A percentile compares a stretch with the other conserved stretches of the same genome.
phyloP scores from a whole-genome alignment of 2,329 filamentous ascomycete genomes.

The Clonostachys sp. region DNA sequence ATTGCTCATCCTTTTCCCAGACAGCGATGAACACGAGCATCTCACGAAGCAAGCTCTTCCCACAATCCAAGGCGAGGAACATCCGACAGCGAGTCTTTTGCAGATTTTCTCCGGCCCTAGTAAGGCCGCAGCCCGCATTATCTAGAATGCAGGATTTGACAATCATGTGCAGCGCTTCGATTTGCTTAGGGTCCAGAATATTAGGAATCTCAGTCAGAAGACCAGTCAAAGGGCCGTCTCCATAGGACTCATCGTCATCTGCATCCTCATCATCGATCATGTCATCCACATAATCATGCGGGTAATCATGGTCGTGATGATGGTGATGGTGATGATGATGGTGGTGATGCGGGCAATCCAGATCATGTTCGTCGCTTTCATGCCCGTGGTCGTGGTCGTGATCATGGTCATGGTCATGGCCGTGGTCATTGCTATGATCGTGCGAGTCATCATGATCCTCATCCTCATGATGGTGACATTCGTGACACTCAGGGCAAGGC shows the following conservation, averaged over 20 bases:
- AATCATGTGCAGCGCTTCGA: conserved; percentile 95
- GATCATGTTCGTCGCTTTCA: conserved; percentile 13
- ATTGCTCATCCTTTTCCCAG: conserved; percentile 91
- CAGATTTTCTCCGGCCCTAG: conserved; percentile 70
- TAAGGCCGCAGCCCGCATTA: conserved; percentile 65
- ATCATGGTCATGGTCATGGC: conserved; percentile 9
- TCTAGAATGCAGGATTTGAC: conserved; percentile 93
- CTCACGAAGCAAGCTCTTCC: conserved; percentile 83
- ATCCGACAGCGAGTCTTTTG: conserved; percentile 89
- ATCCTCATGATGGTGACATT: conserved; percentile 12
- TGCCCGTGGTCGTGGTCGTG: conserved; percentile 15
- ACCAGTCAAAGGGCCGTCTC: conserved; percentile 74
- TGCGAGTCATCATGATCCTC: conserved; percentile 43
- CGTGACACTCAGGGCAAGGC: conserved; percentile 25
- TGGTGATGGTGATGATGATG: conserved; percentile 24
- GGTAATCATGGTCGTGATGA: conserved; percentile 28
- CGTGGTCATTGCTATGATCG: conserved; percentile 15
- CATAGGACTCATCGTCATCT: conserved; percentile 75
- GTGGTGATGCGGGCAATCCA: conserved; percentile 10
- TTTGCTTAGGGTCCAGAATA: conserved; percentile 89
- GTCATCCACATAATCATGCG: conserved; percentile 43
- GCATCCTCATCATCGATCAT: conserved; percentile 63
- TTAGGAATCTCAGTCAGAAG: conserved; percentile 90
- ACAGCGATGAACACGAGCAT: conserved; percentile 94
- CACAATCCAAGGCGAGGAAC: conserved; percentile 83